Conservation (phyloP, 2,329 filamentous ascomycete genomes). For the Colletotrichum brevisporum region DNA sequence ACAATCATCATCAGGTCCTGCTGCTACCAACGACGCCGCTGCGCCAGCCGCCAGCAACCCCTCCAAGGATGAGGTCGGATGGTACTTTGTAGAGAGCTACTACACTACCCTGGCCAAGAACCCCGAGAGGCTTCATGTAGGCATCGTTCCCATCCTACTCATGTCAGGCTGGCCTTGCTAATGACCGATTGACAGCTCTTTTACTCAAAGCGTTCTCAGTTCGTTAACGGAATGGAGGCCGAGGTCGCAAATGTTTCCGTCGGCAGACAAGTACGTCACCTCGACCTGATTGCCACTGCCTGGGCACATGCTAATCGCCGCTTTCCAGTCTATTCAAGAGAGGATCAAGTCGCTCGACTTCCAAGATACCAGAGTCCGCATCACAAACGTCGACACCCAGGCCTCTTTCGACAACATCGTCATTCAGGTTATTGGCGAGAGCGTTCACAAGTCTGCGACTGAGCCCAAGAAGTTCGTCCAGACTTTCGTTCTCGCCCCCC, state of each 20-base stretch:
- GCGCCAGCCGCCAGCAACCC: conserved; percentile 59
- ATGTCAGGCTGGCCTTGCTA: conserved; percentile 1
- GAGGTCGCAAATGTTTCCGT: conserved; percentile 89
- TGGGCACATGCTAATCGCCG: conserved; percentile 37
- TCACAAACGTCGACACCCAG: conserved; percentile 98
- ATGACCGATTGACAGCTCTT: conserved; percentile 74
- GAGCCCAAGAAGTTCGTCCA: conserved; percentile 97
- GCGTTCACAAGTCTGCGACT: conserved; percentile 86
- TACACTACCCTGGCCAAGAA: conserved; percentile 97
- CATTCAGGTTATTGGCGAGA: conserved; percentile 98
- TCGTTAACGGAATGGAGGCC: conserved; percentile 92
- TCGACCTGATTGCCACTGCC: conserved; percentile 3
- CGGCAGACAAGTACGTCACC: conserved; percentile 81
- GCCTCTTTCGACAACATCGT: conserved; percentile 93
- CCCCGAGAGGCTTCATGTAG: conserved; percentile 90
- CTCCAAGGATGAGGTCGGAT: conserved; percentile 94
- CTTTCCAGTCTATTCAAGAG: conserved; percentile 85
- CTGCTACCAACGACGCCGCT: conserved; percentile 52
- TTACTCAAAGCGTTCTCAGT: conserved; percentile 96
- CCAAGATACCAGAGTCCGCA: conserved; percentile 97
- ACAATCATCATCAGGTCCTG: conserved; percentile 54
- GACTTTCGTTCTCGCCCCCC: conserved; percentile 96
- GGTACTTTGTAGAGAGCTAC: conserved; percentile 99
- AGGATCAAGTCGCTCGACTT: conserved; percentile 94
- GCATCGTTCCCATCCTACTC: conserved; percentile 46